These are phyloP conservation scores for Euphorbia tirucalli DNA, from an alignment of 345 rosid species.

Conservation along the genomic window DNA sequence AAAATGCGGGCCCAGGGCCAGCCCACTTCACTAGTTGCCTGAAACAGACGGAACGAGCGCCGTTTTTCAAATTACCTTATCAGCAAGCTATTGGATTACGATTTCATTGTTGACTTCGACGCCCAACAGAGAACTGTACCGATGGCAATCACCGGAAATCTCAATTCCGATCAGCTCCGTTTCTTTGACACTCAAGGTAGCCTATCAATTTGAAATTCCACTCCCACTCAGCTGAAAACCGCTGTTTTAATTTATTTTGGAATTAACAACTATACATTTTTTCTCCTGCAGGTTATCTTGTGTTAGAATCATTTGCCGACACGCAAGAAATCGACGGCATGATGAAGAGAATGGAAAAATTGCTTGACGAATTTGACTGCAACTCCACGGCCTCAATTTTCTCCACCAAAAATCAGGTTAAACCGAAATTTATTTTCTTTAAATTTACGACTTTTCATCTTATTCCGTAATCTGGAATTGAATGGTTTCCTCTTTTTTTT, in stretches of 20 bases:
- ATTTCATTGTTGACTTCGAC: not conserved
- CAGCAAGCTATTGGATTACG: not conserved
- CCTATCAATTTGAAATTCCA: not conserved
- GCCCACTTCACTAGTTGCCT: too few relatives aligned
- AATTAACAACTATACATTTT: too few relatives aligned
- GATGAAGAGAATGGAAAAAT: constrained; percentile 65
- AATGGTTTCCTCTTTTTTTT: not conserved
- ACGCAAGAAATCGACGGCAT: constrained; percentile 52
- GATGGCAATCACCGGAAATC: constrained; percentile 58
- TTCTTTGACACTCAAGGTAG: constrained; percentile 59
- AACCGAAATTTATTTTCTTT: not conserved
- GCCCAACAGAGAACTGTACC: not conserved
- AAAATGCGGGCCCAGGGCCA: too few relatives aligned
- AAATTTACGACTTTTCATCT: not conserved
- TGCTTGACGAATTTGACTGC: constrained; percentile 62
- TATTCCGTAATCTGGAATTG: not conserved
- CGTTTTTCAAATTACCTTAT: not conserved
- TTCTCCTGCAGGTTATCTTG: constrained; percentile 56
- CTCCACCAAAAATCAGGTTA: constrained; percentile 89
- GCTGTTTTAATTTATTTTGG: not conserved
- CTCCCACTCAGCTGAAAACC: not conserved
- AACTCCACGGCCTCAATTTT: constrained; percentile 62
- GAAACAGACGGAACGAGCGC: not conserved
- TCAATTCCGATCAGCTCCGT: constrained; percentile 58
- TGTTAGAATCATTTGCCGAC: constrained; percentile 70